Percentiles rank a stretch among this genome's conserved stretches.
These are phyloP conservation scores for Annulohypoxylon bovei DNA, from an alignment of 495 filamentous ascomycete genomes.

Conservation along the genomic window DNA sequence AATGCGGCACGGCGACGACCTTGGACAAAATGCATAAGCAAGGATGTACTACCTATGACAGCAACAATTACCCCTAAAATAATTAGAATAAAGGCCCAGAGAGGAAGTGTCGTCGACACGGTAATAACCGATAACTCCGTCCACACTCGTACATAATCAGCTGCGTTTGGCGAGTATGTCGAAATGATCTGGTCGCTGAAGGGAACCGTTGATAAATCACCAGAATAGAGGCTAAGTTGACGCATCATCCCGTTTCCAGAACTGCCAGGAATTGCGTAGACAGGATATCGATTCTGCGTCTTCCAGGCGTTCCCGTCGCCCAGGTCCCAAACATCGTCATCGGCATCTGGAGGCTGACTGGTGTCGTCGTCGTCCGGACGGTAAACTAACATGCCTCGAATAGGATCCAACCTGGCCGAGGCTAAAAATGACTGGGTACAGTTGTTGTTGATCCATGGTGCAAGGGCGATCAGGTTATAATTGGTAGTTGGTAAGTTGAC, in stretches of 20 bases:
- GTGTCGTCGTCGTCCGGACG: constrained; percentile 67
- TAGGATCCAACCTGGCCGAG: constrained; percentile 65
- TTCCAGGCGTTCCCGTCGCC: constrained; percentile 73
- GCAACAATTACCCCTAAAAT: constrained; percentile 77
- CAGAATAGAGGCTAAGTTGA: constrained; percentile 78
- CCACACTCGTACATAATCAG: constrained; percentile 64
- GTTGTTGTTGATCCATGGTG: constrained; percentile 80
- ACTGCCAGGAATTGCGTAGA: constrained; percentile 82
- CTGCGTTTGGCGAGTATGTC: constrained; percentile 71
- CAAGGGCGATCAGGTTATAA: constrained; percentile 75
- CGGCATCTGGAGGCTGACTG: constrained; percentile 66
- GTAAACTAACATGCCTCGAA: constrained; percentile 80
- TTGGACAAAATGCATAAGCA: constrained; percentile 79
- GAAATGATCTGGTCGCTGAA: constrained; percentile 64
- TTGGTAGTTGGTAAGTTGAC: constrained; percentile 74
- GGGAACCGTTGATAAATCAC: constrained; percentile 68
- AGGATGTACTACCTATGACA: constrained; percentile 70
- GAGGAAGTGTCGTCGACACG: constrained; percentile 57
- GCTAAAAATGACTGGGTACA: constrained; percentile 77
- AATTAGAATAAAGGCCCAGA: constrained; percentile 87
- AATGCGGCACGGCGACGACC: constrained; percentile 70
- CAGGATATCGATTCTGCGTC: constrained; percentile 69
- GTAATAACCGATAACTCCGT: constrained; percentile 56
- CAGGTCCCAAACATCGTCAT: constrained; percentile 71
- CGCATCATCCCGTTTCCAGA: constrained; percentile 74